Percentiles rank a stretch among this genome's conserved stretches.
phyloP scores from a whole-genome alignment of 208 protist genomes.

The Leishmania lainsoni region DNA sequence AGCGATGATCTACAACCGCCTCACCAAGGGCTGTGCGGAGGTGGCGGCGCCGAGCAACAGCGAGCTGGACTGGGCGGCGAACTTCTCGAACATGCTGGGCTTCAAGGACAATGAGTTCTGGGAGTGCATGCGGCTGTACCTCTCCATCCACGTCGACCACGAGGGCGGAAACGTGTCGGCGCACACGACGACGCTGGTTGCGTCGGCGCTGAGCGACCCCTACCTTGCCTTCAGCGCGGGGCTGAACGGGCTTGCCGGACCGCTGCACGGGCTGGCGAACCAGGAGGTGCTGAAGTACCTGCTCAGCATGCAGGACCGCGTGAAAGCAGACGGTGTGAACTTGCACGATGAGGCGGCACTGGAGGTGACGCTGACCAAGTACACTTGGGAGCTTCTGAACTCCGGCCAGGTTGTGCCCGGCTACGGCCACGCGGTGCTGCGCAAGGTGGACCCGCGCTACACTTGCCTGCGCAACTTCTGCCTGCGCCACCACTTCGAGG shows the following conservation, averaged over 20 bases:
- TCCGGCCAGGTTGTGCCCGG: conserved; percentile 92
- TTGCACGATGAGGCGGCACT: conserved; percentile 54
- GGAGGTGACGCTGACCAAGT: conserved; percentile 82
- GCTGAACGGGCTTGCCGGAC: conserved; percentile 96
- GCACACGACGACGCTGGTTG: conserved; percentile 97
- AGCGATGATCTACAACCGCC: conserved; percentile 93
- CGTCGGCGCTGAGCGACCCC: conserved; percentile 97
- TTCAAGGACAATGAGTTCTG: conserved; percentile 90
- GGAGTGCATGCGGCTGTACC: conserved; percentile 98
- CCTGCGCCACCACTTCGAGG: conserved; percentile 95
- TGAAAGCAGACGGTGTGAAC: conserved; percentile 54
- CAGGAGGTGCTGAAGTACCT: conserved; percentile 96
- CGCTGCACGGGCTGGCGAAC: conserved; percentile 98
- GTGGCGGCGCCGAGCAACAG: conserved; percentile 43
- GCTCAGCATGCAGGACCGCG: conserved; percentile 62
- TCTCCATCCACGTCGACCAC: conserved; percentile 96
- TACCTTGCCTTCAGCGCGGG: conserved; percentile 96
- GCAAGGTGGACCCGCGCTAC: conserved; percentile 98
- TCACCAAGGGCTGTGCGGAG: conserved; percentile 49
- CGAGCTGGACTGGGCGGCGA: conserved; percentile 94
- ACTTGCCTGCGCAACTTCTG: conserved; percentile 97
- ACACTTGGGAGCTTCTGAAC: conserved; percentile 93
- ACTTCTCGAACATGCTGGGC: conserved; percentile 96
- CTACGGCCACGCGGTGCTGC: conserved; percentile 98
- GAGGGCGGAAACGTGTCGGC: conserved; percentile 98